Percentiles rank a stretch among this genome's conserved stretches.
phyloP scores from a whole-genome alignment of 148 eudicot genomes.

The Hydrangea macrophylla region DNA sequence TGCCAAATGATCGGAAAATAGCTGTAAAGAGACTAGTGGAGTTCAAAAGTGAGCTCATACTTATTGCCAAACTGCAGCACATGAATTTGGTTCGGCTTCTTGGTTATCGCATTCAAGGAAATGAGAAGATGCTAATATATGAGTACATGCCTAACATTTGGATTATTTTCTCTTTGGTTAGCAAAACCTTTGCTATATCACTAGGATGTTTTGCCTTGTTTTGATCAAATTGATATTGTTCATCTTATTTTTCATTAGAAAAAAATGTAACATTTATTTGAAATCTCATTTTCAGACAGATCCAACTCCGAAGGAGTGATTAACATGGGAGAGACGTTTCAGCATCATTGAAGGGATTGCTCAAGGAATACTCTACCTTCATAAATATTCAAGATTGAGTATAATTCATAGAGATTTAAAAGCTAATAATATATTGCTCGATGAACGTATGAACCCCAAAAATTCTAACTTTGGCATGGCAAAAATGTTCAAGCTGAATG shows the following conservation, averaged over 20 bases:
- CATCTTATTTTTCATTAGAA: background rate
- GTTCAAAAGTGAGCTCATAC: constrained; percentile 26
- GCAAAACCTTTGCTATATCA: background rate
- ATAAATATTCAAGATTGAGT: too few species aligned
- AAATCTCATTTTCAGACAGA: background rate
- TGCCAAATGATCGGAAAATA: constrained; percentile 20
- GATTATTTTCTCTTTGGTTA: constrained; percentile 25
- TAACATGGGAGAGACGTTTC: constrained; percentile 22
- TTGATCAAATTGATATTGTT: background rate
- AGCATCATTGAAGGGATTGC: background rate
- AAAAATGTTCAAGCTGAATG: too few species aligned
- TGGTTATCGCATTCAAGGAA: constrained; percentile 18
- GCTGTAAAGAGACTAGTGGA: constrained; percentile 25
- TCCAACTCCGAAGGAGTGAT: background rate
- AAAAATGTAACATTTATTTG: background rate
- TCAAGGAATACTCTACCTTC: too few species aligned
- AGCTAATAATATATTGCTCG: too few species aligned
- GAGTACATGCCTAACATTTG: constrained; percentile 22
- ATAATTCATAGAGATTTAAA: too few species aligned
- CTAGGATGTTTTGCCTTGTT: background rate
- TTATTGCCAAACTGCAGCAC: constrained; percentile 24
- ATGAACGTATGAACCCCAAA: too few species aligned
- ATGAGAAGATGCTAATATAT: constrained; percentile 23
- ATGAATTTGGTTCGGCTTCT: constrained; percentile 24
- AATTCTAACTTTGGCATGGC: too few species aligned